Percentiles rank a stretch among this genome's conserved stretches.
Evolutionary conservation across 306 rosid genomes (phyloP).

Genomic region (Oxytropis ochrocephala): DNA sequence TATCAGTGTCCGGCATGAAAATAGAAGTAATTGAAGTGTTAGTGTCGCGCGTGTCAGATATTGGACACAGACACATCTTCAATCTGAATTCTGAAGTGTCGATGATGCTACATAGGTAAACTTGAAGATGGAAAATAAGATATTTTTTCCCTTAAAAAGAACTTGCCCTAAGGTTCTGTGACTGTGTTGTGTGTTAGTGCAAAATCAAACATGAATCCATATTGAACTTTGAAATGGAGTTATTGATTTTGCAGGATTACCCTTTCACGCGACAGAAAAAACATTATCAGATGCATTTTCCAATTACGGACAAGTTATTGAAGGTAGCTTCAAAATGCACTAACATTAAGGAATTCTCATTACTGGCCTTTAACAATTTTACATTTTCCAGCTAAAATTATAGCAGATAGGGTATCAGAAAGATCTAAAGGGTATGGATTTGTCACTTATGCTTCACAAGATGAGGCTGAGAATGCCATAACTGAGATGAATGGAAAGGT

Average conservation of each 20-base stretch:
- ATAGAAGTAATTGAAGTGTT: too few species aligned
- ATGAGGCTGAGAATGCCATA: slow-evolving; percentile 72
- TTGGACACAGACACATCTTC: too few species aligned
- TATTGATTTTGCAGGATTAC: slow-evolving; percentile 51
- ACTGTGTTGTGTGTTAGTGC: too few species aligned
- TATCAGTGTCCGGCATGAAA: too few species aligned
- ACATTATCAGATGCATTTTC: slow-evolving; percentile 77
- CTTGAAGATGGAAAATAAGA: not conserved
- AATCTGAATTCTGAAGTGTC: too few species aligned
- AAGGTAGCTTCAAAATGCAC: slow-evolving; percentile 44
- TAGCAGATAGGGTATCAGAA: slow-evolving; percentile 59
- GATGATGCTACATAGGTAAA: too few species aligned
- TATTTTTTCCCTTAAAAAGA: not conserved
- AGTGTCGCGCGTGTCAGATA: too few species aligned
- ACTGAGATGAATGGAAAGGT: slow-evolving; percentile 85
- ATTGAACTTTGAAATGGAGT: not conserved
- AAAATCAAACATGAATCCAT: not conserved
- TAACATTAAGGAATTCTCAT: not conserved
- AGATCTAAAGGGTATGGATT: slow-evolving; percentile 92
- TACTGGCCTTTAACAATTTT: slow-evolving; percentile 16
- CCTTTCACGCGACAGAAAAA: slow-evolving; percentile 60
- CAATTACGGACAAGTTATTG: slow-evolving; percentile 74
- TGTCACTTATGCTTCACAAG: slow-evolving; percentile 76
- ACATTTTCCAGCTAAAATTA: slow-evolving; percentile 61
- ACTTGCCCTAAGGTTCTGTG: not conserved